phyloP scores from a whole-genome alignment of 805 yeast genomes.

The Torulaspora indica region DNA sequence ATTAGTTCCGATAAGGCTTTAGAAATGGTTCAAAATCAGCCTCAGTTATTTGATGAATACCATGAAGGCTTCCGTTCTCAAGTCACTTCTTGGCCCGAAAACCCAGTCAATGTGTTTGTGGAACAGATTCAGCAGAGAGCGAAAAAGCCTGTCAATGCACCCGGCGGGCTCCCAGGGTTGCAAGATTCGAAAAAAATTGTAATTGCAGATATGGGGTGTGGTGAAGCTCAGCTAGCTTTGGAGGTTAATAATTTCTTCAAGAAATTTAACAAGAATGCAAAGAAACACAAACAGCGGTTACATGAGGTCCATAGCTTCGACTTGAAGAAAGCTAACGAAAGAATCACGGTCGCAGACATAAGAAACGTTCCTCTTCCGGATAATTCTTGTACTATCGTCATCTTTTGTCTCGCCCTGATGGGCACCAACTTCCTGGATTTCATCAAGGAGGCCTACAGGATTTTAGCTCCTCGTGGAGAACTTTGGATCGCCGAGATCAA shows the following conservation, averaged over 20 bases:
- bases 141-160: conserved; percentile 75
- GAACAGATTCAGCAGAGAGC: conserved; percentile 58
- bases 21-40: conserved; percentile 68
- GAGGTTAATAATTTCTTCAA: conserved; percentile 54
- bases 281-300: conserved; percentile 42
- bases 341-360: conserved; percentile 96
- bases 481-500: conserved; percentile 97
- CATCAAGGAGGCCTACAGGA: conserved; percentile 80
- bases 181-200: conserved; percentile 50
- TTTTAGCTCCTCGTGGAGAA: conserved; percentile 86
- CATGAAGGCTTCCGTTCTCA: conserved; percentile 94
- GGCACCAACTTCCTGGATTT: conserved; percentile 95
- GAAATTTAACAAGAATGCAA: conserved; percentile 29
- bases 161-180: conserved; percentile 89
- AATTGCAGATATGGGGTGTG: conserved; percentile 98
- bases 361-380: conserved; percentile 81
- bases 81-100: conserved; percentile 97
- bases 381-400: conserved; percentile 76
- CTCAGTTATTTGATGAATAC: conserved; percentile 86
- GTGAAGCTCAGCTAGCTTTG: conserved; percentile 84
- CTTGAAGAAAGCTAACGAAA: conserved; percentile 77
- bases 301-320: conserved; percentile 84
- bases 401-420: conserved; percentile 93
- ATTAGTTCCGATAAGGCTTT: conserved; percentile 74
- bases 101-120: conserved; percentile 91